These are phyloP conservation scores for Crithidia brevicula DNA, from an alignment of 208 protist genomes.

Conservation along the genomic window DNA sequence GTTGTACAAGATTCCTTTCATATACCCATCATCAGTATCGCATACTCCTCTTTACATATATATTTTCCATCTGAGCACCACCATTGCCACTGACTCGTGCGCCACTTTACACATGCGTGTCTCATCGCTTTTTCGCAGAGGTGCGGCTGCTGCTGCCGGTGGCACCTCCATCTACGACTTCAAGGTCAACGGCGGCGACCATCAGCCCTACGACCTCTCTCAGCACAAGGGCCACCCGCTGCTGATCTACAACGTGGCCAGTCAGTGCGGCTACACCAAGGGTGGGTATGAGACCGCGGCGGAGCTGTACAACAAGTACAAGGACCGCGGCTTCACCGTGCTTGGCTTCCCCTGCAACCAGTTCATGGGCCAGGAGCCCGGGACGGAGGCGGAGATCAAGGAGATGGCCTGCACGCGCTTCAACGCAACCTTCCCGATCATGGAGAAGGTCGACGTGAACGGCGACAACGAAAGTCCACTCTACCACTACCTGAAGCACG, in stretches of 20 bases:
- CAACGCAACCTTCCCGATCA: slow-evolving; percentile 83
- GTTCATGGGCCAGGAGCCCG: slow-evolving; percentile 43
- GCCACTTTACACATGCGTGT: slow-evolving; percentile 4
- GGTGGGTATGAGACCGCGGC: slow-evolving; percentile 78
- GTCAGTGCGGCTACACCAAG: slow-evolving; percentile 91
- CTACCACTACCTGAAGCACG: slow-evolving; percentile 84
- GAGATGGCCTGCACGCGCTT: slow-evolving; percentile 69
- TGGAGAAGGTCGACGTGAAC: slow-evolving; percentile 93
- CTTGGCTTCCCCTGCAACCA: slow-evolving; percentile 92
- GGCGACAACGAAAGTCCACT: slow-evolving; percentile 78
- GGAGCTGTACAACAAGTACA: slow-evolving; percentile 89
- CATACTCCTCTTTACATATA: no score
- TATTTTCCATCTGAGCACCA: no score
- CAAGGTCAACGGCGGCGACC: slow-evolving; percentile 54
- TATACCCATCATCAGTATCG: no score
- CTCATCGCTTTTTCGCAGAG: neutral
- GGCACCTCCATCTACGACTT: slow-evolving; percentile 80
- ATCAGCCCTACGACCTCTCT: slow-evolving; percentile 76
- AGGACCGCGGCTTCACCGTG: slow-evolving; percentile 83
- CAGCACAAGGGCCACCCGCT: slow-evolving; percentile 91
- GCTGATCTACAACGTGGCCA: slow-evolving; percentile 94
- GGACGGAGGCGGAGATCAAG: slow-evolving; percentile 76
- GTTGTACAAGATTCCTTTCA: no score
- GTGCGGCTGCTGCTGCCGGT: neutral
- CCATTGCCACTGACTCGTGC: no score